Percentiles rank a stretch among this genome's conserved stretches.
Evolutionary conservation across 202 grass and related monocot genomes (phyloP).

Genomic region (Dendrocalamus latiflorus): DNA sequence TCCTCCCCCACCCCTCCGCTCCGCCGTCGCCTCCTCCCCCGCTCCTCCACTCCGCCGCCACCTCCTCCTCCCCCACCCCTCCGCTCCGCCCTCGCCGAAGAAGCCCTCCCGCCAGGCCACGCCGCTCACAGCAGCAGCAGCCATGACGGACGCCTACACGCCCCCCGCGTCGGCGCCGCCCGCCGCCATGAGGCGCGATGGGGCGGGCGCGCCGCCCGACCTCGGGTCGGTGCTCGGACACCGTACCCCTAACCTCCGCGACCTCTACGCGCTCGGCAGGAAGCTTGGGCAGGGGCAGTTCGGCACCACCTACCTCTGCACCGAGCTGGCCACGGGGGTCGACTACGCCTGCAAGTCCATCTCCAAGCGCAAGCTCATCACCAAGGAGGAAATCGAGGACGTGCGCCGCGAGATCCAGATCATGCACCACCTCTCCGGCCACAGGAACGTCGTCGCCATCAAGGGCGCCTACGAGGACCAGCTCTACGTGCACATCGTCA

Average conservation of each 20-base stretch:
- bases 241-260: constrained; percentile 62
- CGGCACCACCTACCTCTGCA: constrained; percentile 81
- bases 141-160: too few relatives aligned
- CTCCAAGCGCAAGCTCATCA: constrained; percentile 89
- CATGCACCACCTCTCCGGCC: constrained; percentile 90
- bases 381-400: constrained; percentile 81
- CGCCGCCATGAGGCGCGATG: too few relatives aligned
- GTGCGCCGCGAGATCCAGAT: constrained; percentile 98
- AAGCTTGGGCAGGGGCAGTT: constrained; percentile 92
- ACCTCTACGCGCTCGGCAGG: constrained; percentile 61
- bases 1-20: too few relatives aligned
- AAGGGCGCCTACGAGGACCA: constrained; percentile 89
- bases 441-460: constrained; percentile 75
- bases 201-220: too few relatives aligned
- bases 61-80: too few relatives aligned
- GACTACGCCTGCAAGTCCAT: constrained; percentile 94
- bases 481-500: constrained; percentile 86
- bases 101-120: too few relatives aligned
- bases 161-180: too few relatives aligned
- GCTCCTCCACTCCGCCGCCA: too few relatives aligned
- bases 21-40: too few relatives aligned
- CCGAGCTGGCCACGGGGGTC: constrained; percentile 55
- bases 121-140: too few relatives aligned
- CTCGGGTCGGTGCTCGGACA: too few relatives aligned
- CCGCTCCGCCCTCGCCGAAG: too few relatives aligned